These are phyloP conservation scores for Globisporangium paroecandrum DNA, from an alignment of 352 stramenopile genomes.

Conservation along the genomic window DNA sequence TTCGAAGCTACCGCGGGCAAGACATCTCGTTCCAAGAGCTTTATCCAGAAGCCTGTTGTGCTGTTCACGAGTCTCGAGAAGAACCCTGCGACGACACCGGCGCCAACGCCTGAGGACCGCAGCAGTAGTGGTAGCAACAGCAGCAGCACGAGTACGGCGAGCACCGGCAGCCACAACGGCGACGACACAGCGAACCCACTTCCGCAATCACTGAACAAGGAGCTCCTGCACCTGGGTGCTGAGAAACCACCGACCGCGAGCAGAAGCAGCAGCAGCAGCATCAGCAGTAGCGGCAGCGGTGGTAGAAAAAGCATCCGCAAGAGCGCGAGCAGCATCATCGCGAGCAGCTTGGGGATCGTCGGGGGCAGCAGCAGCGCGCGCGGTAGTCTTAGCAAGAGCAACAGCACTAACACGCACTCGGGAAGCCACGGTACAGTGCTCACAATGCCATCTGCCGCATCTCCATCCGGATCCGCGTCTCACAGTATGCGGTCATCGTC, in stretches of 20 bases:
- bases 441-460: slow-evolving; percentile 27
- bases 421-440: slow-evolving; percentile 17
- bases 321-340: slow-evolving; percentile 22
- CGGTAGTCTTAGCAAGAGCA: slow-evolving; percentile 11
- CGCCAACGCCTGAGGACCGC: slow-evolving; percentile 18
- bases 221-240: background rate
- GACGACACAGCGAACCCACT: slow-evolving; percentile 5
- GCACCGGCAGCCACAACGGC: slow-evolving; percentile 15
- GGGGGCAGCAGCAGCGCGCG: slow-evolving; percentile 10
- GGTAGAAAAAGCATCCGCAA: slow-evolving; percentile 16
- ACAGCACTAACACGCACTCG: slow-evolving; percentile 11
- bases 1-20: slow-evolving; percentile 18
- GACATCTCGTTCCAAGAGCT: slow-evolving; percentile 19
- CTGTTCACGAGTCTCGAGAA: slow-evolving; percentile 18
- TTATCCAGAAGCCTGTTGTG: slow-evolving; percentile 19
- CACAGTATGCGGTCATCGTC: slow-evolving; percentile 4
- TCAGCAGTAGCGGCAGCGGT: background rate
- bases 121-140: slow-evolving; percentile 21
- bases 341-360: slow-evolving; percentile 18
- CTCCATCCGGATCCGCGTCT: slow-evolving; percentile 16
- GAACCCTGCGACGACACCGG: background rate
- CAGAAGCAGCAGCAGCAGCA: slow-evolving; percentile 1
- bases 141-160: slow-evolving; percentile 20
- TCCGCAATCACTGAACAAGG: slow-evolving; percentile 1
- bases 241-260: slow-evolving; percentile 7